Evolutionary conservation across 1,284 basidiomycete species (phyloP), one percentile per base, ranked within the genome.

Genomic region (Pascua guehoae): DNA sequence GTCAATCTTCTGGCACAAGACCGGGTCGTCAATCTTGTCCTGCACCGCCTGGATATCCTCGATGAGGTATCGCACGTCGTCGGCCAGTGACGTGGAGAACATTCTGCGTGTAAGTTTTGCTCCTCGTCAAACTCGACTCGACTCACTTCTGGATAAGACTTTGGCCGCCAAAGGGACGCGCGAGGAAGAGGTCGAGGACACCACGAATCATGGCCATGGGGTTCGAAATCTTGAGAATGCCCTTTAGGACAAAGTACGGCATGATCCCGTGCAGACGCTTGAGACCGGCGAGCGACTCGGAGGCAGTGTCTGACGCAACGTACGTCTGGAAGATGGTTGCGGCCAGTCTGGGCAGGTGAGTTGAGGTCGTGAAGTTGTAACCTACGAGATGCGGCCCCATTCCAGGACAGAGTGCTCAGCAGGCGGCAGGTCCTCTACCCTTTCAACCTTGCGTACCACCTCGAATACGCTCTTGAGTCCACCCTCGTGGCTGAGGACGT

Each of bases 211-310:
- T 98, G 14, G 86, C 85, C 64, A 98, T 88, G 1, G 95, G 95
- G 75, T 98, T 99, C 56, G 90, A 95, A 64, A 99, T 89, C 74
- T 86, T 88, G 61, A 99, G 79, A 16, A 93, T 88, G 8, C 90
- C 84, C 73, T 93, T 95, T 59, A 98, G 84, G 80, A 98, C 86
- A 71, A 98, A 92, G 78, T 99, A 99, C 4, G 95, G 95, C 91
- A 98, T 97, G 57, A 97, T 80, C 1, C 91, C 91, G 72, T 99
- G 96, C 54, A 97, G 85, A 44, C 94, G 85, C 79, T 98, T 98
- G 62, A 99, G 79, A 61, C 86, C 84, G 1, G 89, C 83, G 64
- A 98, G 88, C 12, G 86, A 88, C 66, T 96, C 89, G 4, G 93
- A 95, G 11, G 93, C 89, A 57, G 87, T 88, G 76, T 99, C 95